Evolutionary conservation across 2,329 filamentous ascomycete species (phyloP).

Genomic region (Xylariaceae sp.): DNA sequence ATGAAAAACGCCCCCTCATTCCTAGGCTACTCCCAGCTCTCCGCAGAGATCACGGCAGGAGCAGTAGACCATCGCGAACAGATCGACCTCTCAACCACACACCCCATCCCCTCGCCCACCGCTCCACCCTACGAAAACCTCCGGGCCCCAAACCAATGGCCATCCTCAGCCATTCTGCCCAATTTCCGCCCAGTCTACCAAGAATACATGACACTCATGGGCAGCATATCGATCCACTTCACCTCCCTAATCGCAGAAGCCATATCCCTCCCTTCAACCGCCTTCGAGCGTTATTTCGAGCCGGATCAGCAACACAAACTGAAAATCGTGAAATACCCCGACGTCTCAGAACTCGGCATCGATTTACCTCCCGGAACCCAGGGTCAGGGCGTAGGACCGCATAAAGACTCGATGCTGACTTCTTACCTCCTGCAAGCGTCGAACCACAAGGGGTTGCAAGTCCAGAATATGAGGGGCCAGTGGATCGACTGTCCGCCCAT

Average conservation of each 20-base stretch:
- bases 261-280: constrained; percentile 63
- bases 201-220: constrained; percentile 75
- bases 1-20: constrained; percentile 73
- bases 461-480: constrained; percentile 70
- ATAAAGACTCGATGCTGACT: constrained; percentile 82
- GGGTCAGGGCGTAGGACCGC: constrained; percentile 67
- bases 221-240: constrained; percentile 66
- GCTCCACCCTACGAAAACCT: constrained; percentile 73
- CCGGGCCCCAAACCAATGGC: constrained; percentile 78
- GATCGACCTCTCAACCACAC: constrained; percentile 79
- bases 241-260: constrained; percentile 79
- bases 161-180: constrained; percentile 58
- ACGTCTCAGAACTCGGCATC: constrained; percentile 56
- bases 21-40: constrained; percentile 64
- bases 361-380: constrained; percentile 28
- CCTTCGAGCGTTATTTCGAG: constrained; percentile 79
- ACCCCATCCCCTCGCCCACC: constrained; percentile 57
- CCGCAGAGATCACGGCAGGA: constrained; percentile 68
- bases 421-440: constrained; percentile 79
- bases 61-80: constrained; percentile 79
- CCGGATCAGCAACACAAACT: constrained; percentile 74
- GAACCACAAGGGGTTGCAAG: constrained; percentile 72
- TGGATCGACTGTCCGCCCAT: constrained; percentile 84
- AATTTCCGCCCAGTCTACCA: constrained; percentile 65
- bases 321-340: constrained; percentile 85